Conservation (phyloP, 202 grass and related monocot genomes). For the Bolboschoenoplectus hybrid region DNA sequence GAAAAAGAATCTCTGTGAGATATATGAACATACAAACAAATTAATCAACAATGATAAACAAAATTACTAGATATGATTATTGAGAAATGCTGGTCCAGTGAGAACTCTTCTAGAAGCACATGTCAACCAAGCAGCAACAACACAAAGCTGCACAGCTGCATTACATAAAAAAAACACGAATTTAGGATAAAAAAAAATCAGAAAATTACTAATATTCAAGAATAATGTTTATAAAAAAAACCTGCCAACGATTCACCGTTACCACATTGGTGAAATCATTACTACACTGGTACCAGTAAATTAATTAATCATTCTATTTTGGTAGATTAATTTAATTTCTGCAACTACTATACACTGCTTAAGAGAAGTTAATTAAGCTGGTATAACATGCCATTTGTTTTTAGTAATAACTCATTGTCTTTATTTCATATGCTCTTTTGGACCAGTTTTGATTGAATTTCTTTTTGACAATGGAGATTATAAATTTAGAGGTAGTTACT, state of each 20-base stretch:
- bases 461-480: not conserved
- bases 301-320: conserved; percentile 8
- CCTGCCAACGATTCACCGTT: not conserved
- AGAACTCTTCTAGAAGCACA: conserved; percentile 61
- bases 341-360: not conserved
- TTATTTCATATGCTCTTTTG: not conserved
- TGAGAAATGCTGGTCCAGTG: not conserved
- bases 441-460: not conserved
- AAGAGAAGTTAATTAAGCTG: not conserved
- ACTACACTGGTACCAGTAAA: conserved; percentile 8
- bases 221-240: not conserved
- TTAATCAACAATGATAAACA: not conserved
- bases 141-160: conserved; percentile 75
- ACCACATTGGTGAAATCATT: too few species aligned
- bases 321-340: not conserved
- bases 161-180: not conserved
- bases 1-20: conserved; percentile 1
- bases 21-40: conserved; percentile 14
- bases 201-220: not conserved
- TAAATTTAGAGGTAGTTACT: not conserved
- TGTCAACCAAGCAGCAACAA: conserved; percentile 83
- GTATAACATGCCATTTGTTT: not conserved
- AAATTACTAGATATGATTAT: conserved; percentile 4
- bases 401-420: not conserved
- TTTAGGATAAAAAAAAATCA: not conserved